A percentile compares a stretch with the other conserved stretches of the same genome.
phyloP scores from a whole-genome alignment of 306 rosid genomes.

The Malus asiatica region DNA sequence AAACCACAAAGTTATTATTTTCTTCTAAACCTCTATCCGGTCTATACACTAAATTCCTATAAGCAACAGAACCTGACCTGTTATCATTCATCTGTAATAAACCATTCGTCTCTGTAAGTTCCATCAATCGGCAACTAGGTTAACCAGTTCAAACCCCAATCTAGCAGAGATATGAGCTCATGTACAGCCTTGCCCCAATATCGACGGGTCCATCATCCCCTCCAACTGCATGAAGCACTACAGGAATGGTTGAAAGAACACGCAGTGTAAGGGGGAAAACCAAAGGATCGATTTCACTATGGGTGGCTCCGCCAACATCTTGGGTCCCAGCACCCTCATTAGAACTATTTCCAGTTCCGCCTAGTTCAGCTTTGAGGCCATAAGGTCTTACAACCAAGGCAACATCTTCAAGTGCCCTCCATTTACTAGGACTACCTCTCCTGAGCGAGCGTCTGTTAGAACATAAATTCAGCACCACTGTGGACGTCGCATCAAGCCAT shows the following conservation, averaged over 20 bases:
- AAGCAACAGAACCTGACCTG: slow-evolving; percentile 19
- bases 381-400: slow-evolving; percentile 47
- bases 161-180: slow-evolving; percentile 62
- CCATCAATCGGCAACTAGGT: slow-evolving; percentile 1
- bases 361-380: slow-evolving; percentile 29
- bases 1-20: not conserved
- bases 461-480: slow-evolving; percentile 63
- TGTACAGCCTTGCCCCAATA: slow-evolving; percentile 67
- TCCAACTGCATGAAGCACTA: slow-evolving; percentile 73
- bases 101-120: slow-evolving; percentile 1
- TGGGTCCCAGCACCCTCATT: not conserved
- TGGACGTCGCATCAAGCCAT: slow-evolving; percentile 80
- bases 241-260: slow-evolving; percentile 65
- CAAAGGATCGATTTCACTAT: slow-evolving; percentile 39
- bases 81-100: slow-evolving; percentile 13
- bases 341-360: slow-evolving; percentile 18
- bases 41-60: slow-evolving; percentile 36
- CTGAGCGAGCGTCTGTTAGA: slow-evolving; percentile 34
- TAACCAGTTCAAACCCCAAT: slow-evolving; percentile 15
- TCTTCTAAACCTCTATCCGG: slow-evolving; percentile 19
- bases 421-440: slow-evolving; percentile 50
- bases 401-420: slow-evolving; percentile 63
- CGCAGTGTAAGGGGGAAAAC: slow-evolving; percentile 61
- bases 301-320: slow-evolving; percentile 17
- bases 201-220: slow-evolving; percentile 82